phyloP scores from a whole-genome alignment of 129 eudicot genomes.

The Helianthus annuus region DNA sequence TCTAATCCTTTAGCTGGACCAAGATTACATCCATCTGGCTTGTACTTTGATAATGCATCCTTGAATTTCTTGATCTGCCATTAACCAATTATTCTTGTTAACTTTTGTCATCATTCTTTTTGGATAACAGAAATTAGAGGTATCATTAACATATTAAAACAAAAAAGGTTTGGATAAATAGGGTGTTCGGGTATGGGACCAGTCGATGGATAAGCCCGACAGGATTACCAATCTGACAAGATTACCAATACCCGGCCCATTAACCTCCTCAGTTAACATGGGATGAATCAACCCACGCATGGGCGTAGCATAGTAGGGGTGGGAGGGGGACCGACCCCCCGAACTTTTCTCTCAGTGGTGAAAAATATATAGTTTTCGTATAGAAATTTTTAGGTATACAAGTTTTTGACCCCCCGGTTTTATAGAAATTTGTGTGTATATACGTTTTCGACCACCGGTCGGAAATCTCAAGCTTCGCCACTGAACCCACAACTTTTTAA shows the following conservation, averaged over 20 bases:
- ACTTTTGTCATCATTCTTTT: not conserved
- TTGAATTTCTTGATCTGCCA: conserved; percentile 93
- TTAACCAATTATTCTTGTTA: conserved; percentile 13
- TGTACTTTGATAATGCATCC: conserved; percentile 73
- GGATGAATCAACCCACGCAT: not conserved
- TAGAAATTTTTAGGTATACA: no score
- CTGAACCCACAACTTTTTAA: not conserved
- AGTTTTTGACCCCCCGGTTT: no score
- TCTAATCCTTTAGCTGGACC: conserved; percentile 85
- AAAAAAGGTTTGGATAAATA: no score
- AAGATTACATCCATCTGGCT: conserved; percentile 46
- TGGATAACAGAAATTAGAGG: not conserved
- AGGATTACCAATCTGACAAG: not conserved
- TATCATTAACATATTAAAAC: no score
- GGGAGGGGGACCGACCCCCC: no score
- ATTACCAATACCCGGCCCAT: not conserved
- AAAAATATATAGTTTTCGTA: no score
- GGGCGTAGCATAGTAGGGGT: no score
- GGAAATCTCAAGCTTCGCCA: no score
- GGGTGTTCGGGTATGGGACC: not conserved
- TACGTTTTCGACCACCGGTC: no score
- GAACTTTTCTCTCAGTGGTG: no score
- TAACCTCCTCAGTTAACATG: not conserved
- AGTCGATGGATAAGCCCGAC: not conserved
- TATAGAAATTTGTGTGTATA: no score